Conservation (phyloP, 495 filamentous ascomycete species). For the Cenococcum geophilum region DNA sequence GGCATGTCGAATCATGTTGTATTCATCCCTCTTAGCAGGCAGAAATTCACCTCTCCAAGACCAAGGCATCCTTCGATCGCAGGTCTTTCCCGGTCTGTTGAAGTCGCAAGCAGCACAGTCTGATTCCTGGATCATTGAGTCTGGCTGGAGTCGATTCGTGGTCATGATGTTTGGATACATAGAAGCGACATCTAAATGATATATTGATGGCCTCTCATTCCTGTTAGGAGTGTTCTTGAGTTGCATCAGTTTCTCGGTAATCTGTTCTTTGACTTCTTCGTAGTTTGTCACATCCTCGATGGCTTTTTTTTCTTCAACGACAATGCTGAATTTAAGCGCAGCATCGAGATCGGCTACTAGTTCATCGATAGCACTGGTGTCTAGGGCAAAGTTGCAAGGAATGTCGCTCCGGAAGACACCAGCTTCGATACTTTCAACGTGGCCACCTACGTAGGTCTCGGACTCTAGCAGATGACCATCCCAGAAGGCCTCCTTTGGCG, state of each 20-base stretch:
- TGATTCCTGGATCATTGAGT: constrained; percentile 96
- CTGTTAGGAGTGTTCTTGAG: constrained; percentile 77
- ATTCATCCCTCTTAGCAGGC: constrained; percentile 92
- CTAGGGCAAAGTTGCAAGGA: constrained; percentile 83
- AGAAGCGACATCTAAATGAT: constrained; percentile 96
- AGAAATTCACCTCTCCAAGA: constrained; percentile 97
- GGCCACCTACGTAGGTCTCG: constrained; percentile 95
- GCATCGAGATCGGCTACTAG: constrained; percentile 81
- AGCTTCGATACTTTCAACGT: constrained; percentile 99
- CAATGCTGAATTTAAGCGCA: constrained; percentile 84
- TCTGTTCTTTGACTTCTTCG: constrained; percentile 83
- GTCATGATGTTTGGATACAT: constrained; percentile 99
- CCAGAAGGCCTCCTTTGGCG: constrained; percentile 87
- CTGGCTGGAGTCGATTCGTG: constrained; percentile 93
- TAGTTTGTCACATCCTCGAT: constrained; percentile 89
- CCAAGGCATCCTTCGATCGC: constrained; percentile 92
- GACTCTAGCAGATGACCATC: constrained; percentile 94
- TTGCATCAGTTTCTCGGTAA: constrained; percentile 60
- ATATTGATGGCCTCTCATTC: constrained; percentile 82
- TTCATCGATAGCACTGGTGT: constrained; percentile 82
- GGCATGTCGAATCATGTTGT: constrained; percentile 95
- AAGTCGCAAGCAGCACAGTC: constrained; percentile 97
- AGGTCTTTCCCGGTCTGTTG: constrained; percentile 95
- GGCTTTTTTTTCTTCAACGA: constrained; percentile 90
- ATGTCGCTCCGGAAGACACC: constrained; percentile 96